Conservation (phyloP, 225 moss, liverwort and hornwort genomes). For the Straminergon stramineum region DNA sequence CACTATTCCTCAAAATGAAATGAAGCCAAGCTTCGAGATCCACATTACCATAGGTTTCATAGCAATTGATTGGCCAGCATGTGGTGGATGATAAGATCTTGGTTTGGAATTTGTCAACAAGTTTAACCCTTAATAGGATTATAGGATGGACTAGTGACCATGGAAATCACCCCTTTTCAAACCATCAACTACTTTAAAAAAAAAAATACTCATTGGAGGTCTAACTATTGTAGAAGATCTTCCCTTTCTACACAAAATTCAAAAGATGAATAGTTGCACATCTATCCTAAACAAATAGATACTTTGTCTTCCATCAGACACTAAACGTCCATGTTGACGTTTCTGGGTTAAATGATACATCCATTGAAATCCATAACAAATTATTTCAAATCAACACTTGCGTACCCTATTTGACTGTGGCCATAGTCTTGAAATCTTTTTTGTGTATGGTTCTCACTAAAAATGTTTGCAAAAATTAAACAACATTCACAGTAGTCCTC, state of each 20-base stretch:
- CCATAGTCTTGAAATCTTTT: too few relatives aligned
- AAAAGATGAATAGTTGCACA: too few relatives aligned
- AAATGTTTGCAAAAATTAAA: not conserved
- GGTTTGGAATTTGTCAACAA: slow-evolving; percentile 48
- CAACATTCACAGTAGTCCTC: not conserved
- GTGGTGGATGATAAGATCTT: slow-evolving; percentile 86
- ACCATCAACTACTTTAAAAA: too few relatives aligned
- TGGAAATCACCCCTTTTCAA: too few relatives aligned
- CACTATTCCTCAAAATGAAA: not conserved
- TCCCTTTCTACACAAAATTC: too few relatives aligned
- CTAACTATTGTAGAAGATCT: too few relatives aligned
- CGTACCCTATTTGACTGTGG: not conserved
- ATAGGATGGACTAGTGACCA: too few relatives aligned
- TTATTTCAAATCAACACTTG: not conserved
- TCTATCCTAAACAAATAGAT: too few relatives aligned
- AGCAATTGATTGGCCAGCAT: slow-evolving; percentile 74
- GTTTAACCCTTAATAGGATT: too few relatives aligned
- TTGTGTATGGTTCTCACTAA: not conserved
- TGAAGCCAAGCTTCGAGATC: not conserved
- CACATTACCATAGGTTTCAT: slow-evolving; percentile 72
- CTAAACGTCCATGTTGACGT: too few relatives aligned
- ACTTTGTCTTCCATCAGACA: too few relatives aligned
- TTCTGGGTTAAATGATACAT: not conserved
- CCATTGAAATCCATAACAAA: not conserved
- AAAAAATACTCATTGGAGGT: too few relatives aligned